Conservation (phyloP, 306 rosid species). For the Citrullus mucosospermus region DNA sequence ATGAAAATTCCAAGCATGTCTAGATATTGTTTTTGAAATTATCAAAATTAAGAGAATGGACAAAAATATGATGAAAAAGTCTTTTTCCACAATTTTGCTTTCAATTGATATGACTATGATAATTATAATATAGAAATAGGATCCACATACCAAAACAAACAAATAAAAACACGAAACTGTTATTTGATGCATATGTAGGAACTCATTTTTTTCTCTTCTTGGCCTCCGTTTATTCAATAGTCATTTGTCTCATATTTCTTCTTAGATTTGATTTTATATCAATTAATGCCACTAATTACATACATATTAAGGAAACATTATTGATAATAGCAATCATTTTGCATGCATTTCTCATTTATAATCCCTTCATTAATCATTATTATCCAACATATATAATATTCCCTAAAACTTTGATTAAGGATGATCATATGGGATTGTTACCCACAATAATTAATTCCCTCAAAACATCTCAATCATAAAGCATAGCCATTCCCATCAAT, state of each 20-base stretch:
- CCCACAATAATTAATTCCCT: background rate
- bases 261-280: background rate
- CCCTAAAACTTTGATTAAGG: background rate
- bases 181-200: background rate
- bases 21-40: background rate
- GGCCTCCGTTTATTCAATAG: background rate
- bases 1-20: no score
- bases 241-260: background rate
- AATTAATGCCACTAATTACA: background rate
- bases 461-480: background rate
- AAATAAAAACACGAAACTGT: background rate
- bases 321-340: background rate
- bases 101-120: background rate
- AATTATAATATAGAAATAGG: background rate
- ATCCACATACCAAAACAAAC: background rate
- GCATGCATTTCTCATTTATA: background rate
- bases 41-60: background rate
- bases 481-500: background rate
- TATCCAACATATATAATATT: background rate
- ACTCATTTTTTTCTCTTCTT: background rate
- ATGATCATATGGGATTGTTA: background rate
- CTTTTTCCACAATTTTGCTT: background rate
- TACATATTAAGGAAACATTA: background rate
- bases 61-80: background rate
- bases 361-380: background rate